phyloP scores from a whole-genome alignment of 2,329 filamentous ascomycete genomes.

The Tolypocladium ophioglossoides region DNA sequence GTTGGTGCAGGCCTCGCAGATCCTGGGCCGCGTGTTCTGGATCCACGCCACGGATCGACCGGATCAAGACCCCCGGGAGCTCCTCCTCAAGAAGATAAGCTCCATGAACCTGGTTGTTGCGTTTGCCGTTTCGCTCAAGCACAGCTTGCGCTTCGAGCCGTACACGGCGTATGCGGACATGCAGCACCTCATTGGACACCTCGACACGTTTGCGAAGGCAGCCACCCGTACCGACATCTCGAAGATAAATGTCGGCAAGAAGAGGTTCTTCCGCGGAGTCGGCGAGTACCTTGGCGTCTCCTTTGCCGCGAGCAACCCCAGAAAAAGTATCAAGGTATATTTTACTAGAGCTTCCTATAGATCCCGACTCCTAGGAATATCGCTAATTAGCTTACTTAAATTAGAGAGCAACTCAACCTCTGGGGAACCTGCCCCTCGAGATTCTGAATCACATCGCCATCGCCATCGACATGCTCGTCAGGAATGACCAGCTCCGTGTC shows the following conservation, averaged over 20 bases:
- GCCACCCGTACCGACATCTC: conserved; percentile 31
- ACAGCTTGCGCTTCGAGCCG: conserved; percentile 75
- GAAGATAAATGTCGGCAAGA: conserved; percentile 22
- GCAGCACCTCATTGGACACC: conserved; percentile 54
- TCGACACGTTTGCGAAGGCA: conserved; percentile 62
- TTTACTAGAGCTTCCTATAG: too few species aligned
- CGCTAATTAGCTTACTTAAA: too few species aligned
- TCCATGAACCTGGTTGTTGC: conserved; percentile 70
- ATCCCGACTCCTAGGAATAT: too few species aligned
- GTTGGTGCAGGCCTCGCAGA: conserved; percentile 50
- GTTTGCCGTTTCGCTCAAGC: conserved; percentile 69
- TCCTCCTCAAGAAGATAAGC: conserved; percentile 60
- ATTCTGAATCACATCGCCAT: conserved; percentile 63
- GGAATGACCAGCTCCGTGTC: conserved; percentile 42
- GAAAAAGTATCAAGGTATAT: conserved; percentile 72
- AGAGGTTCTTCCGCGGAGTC: conserved; percentile 48
- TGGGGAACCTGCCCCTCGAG: conserved; percentile 77
- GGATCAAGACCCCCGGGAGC: conserved; percentile 44
- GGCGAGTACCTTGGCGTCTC: conserved; percentile 69
- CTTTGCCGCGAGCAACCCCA: conserved; percentile 68
- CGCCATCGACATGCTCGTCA: conserved; percentile 52
- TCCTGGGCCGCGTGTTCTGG: conserved; percentile 73
- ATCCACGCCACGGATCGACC: conserved; percentile 56
- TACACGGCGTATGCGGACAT: conserved; percentile 70
- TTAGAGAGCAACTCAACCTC: conserved; percentile 55